These are phyloP conservation scores for Pisolithus albus DNA, from an alignment of 768 basidiomycete species.

Conservation along the genomic window DNA sequence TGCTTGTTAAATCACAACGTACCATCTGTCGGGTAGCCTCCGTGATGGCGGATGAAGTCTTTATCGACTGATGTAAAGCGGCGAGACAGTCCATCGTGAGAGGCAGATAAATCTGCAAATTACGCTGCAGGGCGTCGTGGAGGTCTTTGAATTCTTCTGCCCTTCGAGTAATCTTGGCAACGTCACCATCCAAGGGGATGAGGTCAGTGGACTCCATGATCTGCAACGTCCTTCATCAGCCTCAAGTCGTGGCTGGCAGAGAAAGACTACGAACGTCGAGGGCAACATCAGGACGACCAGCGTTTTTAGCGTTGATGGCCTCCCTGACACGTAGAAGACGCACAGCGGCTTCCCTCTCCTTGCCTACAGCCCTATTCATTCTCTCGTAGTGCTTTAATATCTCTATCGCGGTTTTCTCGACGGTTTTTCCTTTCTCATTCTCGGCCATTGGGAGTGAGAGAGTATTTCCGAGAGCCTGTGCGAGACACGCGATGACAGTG, in stretches of 20 bases:
- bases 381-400: conserved; percentile 78
- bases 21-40: conserved; percentile 78
- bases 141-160: conserved; percentile 87
- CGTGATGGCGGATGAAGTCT: conserved; percentile 53
- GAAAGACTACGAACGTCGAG: conserved; percentile 57
- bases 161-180: conserved; percentile 74
- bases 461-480: conserved; percentile 79
- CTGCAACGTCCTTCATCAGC: conserved; percentile 31
- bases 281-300: conserved; percentile 66
- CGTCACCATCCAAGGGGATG: conserved; percentile 80
- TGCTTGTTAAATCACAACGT: conserved; percentile 21
- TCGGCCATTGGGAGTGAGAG: conserved; percentile 55
- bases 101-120: conserved; percentile 81
- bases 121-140: conserved; percentile 82
- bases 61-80: conserved; percentile 70
- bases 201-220: conserved; percentile 83
- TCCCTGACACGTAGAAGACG: conserved; percentile 74
- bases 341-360: conserved; percentile 66
- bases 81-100: conserved; percentile 91
- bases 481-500: conserved; percentile 83
- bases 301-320: conserved; percentile 69
- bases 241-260: not conserved
- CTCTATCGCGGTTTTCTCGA: conserved; percentile 71
- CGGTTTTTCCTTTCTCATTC: conserved; percentile 52
- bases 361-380: conserved; percentile 65